Conservation (phyloP, 331 rosid genomes). For the Malus hybrid region DNA sequence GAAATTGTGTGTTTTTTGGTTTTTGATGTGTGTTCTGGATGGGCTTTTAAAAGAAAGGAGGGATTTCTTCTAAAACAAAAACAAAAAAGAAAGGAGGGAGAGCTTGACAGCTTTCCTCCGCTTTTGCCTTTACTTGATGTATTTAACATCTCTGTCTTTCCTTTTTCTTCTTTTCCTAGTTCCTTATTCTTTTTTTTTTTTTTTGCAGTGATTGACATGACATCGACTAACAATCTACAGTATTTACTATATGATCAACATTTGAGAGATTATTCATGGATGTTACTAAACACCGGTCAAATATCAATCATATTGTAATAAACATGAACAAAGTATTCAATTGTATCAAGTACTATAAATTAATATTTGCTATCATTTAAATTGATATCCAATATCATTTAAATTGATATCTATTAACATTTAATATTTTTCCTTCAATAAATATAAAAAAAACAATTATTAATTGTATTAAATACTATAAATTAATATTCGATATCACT, state of each 20-base stretch:
- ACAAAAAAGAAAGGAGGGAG: neutral
- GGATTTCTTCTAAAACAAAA: neutral
- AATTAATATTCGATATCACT: too few relatives aligned
- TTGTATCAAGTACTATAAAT: neutral
- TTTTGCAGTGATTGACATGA: neutral
- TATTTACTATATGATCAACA: too few relatives aligned
- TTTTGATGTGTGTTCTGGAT: neutral
- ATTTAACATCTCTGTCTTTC: neutral
- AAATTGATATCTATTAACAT: too few relatives aligned
- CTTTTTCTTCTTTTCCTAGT: neutral
- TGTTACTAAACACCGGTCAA: neutral
- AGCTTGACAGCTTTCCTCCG: constrained; percentile 48
- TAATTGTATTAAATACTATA: too few relatives aligned
- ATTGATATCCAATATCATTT: too few relatives aligned
- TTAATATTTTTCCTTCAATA: too few relatives aligned
- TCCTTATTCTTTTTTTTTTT: neutral
- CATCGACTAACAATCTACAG: neutral
- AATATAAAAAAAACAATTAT: too few relatives aligned
- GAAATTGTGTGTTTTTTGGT: neutral
- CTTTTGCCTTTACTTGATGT: constrained; percentile 25
- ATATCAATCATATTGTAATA: neutral
- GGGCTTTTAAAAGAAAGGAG: constrained; percentile 41
- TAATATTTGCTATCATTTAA: too few relatives aligned
- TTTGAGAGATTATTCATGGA: neutral
- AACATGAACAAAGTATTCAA: neutral